Percentiles rank a stretch among this genome's conserved stretches.
These are phyloP conservation scores for Penicillium sp. DNA, from an alignment of 2,329 filamentous ascomycete genomes.

Conservation along the genomic window DNA sequence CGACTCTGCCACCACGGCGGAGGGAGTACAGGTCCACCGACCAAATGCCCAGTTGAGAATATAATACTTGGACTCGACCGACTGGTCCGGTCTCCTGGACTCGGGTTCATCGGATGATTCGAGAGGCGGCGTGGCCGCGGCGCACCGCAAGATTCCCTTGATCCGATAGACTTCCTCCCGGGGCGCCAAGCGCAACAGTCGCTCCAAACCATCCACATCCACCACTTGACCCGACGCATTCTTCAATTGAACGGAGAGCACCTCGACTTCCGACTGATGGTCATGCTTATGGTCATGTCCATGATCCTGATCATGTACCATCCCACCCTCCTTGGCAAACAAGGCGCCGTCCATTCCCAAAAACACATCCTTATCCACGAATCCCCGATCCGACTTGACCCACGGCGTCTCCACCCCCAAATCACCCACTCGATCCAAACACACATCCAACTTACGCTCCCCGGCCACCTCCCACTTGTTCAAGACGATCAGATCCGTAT, in stretches of 20 bases:
- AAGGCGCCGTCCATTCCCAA: constrained; percentile 84
- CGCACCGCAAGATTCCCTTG: constrained; percentile 60
- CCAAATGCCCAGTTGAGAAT: constrained; percentile 99
- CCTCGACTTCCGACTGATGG: constrained; percentile 84
- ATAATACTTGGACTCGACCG: constrained; percentile 51
- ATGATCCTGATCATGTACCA: constrained; percentile 29
- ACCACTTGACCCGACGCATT: constrained; percentile 43
- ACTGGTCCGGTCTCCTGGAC: constrained; percentile 23
- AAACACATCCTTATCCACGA: constrained; percentile 70
- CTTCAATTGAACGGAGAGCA: constrained; percentile 70
- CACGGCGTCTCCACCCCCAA: constrained; percentile 73
- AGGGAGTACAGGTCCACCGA: constrained; percentile 79
- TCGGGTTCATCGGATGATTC: constrained; percentile 42
- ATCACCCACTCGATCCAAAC: constrained; percentile 71
- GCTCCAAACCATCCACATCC: constrained; percentile 55
- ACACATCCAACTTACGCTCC: constrained; percentile 69
- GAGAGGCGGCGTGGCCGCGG: constrained; percentile 38
- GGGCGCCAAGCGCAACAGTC: constrained; percentile 64
- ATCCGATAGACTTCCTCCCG: constrained; percentile 96
- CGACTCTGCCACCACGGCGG: constrained; percentile 34
- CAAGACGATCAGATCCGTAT: constrained; percentile 84
- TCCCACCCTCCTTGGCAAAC: constrained; percentile 35
- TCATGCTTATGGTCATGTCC: constrained; percentile 44
- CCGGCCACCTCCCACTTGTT: constrained; percentile 84
- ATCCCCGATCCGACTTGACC: constrained; percentile 77